Evolutionary conservation across 768 basidiomycete species (phyloP).

Genomic region (Tricholoma matsutake): DNA sequence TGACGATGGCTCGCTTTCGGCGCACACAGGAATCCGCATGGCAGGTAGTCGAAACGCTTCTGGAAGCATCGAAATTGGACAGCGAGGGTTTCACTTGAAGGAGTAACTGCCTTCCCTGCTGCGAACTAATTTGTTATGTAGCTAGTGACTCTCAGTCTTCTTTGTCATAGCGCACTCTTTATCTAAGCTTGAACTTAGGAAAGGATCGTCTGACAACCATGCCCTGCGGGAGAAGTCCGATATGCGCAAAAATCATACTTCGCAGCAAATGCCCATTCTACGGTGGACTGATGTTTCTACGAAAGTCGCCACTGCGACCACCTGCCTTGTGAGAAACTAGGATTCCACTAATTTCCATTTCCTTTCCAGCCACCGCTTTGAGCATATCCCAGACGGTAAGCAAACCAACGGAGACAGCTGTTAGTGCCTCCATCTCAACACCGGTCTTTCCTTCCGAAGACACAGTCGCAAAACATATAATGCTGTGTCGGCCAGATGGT

Average conservation of each 20-base stretch:
- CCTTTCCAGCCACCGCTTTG: slow-evolving; percentile 84
- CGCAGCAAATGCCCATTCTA: not conserved
- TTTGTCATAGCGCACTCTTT: not conserved
- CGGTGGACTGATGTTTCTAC: slow-evolving; percentile 13
- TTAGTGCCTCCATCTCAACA: slow-evolving; percentile 92
- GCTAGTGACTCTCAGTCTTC: not conserved
- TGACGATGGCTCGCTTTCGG: not conserved
- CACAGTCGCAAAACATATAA: slow-evolving; percentile 66
- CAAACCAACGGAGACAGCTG: slow-evolving; percentile 73
- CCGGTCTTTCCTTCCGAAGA: slow-evolving; percentile 79
- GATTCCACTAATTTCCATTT: slow-evolving; percentile 76
- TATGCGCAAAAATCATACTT: not conserved
- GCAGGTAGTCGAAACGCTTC: not conserved
- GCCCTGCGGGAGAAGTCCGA: not conserved
- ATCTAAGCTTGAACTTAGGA: not conserved
- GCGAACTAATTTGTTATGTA: not conserved
- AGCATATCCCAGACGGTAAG: slow-evolving; percentile 94
- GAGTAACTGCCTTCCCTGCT: not conserved
- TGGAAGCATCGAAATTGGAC: not conserved
- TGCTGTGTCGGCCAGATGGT: slow-evolving; percentile 36
- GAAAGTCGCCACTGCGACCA: slow-evolving; percentile 73
- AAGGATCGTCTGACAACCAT: not conserved
- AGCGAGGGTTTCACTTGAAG: too few relatives aligned
- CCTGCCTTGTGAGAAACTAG: slow-evolving; percentile 67
- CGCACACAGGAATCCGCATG: not conserved